Conservation (phyloP, 1,139 yeast genomes). For the Taphrina flavorubra region DNA sequence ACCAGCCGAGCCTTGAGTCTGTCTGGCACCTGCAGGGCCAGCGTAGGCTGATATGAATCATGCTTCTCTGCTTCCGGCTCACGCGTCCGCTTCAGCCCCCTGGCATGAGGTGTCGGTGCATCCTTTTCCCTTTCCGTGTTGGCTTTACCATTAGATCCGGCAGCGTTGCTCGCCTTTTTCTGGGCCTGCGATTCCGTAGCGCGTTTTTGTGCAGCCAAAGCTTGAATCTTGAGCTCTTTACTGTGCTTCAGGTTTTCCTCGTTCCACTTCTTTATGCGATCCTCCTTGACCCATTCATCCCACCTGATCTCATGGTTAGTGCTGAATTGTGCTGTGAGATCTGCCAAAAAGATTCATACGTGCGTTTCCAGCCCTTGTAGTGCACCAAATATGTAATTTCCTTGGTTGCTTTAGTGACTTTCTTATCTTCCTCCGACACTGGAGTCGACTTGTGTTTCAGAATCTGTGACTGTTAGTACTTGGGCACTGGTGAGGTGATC, state of each 20-base stretch:
- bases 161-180: constrained; percentile 32
- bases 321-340: not conserved
- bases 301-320: constrained; percentile 54
- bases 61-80: constrained; percentile 48
- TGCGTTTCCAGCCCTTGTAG: constrained; percentile 92
- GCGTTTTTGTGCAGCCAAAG: constrained; percentile 52
- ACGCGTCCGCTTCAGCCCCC: constrained; percentile 38
- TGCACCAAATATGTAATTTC: constrained; percentile 66
- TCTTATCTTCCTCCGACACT: constrained; percentile 38
- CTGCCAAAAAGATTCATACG: constrained; percentile 49
- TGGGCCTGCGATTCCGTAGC: constrained; percentile 41
- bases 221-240: constrained; percentile 64
- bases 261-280: constrained; percentile 69
- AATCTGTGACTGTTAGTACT: constrained; percentile 51
- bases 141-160: constrained; percentile 24
- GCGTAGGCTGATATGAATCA: constrained; percentile 59
- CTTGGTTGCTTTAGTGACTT: constrained; percentile 12
- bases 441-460: constrained; percentile 53
- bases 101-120: constrained; percentile 25
- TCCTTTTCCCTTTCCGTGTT: constrained; percentile 28
- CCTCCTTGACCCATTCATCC: constrained; percentile 93
- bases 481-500: constrained; percentile 53
- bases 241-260: constrained; percentile 72
- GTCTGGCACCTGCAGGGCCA: constrained; percentile 65
- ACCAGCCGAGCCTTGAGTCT: constrained; percentile 72